Conservation (phyloP, 345 rosid species). For the Carallia pectinifolia region DNA sequence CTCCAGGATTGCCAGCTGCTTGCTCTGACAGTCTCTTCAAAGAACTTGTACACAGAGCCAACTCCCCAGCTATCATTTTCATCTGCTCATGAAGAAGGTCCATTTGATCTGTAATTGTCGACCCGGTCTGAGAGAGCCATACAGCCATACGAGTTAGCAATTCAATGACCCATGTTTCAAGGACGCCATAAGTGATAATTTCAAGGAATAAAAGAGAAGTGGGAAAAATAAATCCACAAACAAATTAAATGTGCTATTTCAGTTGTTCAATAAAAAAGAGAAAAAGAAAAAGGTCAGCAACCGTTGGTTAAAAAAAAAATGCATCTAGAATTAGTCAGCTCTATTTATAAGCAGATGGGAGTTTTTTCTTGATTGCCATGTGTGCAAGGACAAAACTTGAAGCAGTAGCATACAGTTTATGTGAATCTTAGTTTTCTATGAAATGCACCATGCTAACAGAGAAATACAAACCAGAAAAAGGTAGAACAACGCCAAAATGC, state of each 20-base stretch:
- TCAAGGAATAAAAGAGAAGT: neutral
- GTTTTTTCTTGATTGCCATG: too few relatives aligned
- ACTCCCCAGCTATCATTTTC: conserved; percentile 72
- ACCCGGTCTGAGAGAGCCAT: conserved; percentile 42
- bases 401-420: too few relatives aligned
- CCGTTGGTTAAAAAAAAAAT: too few relatives aligned
- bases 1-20: conserved; percentile 45
- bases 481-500: too few relatives aligned
- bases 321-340: too few relatives aligned
- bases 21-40: conserved; percentile 63
- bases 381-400: too few relatives aligned
- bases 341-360: too few relatives aligned
- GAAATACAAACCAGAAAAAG: too few relatives aligned
- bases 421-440: too few relatives aligned
- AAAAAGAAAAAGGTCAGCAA: neutral
- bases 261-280: neutral
- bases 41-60: conserved; percentile 62
- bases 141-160: conserved; percentile 20
- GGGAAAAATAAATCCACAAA: too few relatives aligned
- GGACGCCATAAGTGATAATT: neutral
- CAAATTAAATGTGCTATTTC: too few relatives aligned
- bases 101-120: conserved; percentile 64
- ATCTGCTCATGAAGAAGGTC: conserved; percentile 74
- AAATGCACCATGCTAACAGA: too few relatives aligned
- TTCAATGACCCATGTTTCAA: conserved; percentile 2